phyloP scores from a whole-genome alignment of 2,329 filamentous ascomycete genomes.

The Monosporascus sp. region DNA sequence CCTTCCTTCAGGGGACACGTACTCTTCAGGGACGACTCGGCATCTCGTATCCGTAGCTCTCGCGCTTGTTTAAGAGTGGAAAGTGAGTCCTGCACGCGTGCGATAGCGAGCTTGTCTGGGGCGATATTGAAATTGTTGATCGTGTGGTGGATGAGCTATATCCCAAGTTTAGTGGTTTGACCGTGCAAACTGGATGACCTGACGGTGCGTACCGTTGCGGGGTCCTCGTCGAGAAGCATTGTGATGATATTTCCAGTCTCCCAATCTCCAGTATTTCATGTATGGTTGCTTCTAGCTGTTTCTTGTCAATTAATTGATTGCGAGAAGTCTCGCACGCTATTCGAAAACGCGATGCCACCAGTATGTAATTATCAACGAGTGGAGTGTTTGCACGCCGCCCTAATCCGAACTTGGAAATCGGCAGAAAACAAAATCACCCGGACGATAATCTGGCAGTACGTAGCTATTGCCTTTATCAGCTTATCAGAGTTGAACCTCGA shows the following conservation, averaged over 20 bases:
- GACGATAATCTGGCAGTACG: slow-evolving; percentile 18
- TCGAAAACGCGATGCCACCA: background rate
- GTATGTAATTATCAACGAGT: background rate
- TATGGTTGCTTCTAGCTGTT: background rate
- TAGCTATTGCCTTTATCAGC: background rate
- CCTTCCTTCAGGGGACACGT: slow-evolving; percentile 20
- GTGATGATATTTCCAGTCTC: slow-evolving; percentile 31
- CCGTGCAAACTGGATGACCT: background rate
- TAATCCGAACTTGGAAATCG: slow-evolving; percentile 12
- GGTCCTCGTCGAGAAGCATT: slow-evolving; percentile 94
- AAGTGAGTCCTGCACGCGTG: slow-evolving; percentile 79
- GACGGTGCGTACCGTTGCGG: slow-evolving; percentile 61
- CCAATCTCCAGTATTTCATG: slow-evolving; percentile 1
- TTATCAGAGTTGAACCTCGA: background rate
- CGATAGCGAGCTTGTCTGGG: slow-evolving; percentile 78
- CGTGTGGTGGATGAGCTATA: slow-evolving; percentile 82
- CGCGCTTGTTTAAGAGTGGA: slow-evolving; percentile 80
- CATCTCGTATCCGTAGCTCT: slow-evolving; percentile 67
- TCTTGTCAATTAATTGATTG: background rate
- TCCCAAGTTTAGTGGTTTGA: background rate
- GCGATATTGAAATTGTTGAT: slow-evolving; percentile 92
- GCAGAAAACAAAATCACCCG: slow-evolving; percentile 26
- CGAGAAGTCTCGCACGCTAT: background rate
- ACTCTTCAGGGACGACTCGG: slow-evolving; percentile 62
- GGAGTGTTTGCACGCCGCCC: background rate